These are phyloP conservation scores for Arctostaphylos glauca DNA, from an alignment of 148 eudicot species.

Conservation along the genomic window DNA sequence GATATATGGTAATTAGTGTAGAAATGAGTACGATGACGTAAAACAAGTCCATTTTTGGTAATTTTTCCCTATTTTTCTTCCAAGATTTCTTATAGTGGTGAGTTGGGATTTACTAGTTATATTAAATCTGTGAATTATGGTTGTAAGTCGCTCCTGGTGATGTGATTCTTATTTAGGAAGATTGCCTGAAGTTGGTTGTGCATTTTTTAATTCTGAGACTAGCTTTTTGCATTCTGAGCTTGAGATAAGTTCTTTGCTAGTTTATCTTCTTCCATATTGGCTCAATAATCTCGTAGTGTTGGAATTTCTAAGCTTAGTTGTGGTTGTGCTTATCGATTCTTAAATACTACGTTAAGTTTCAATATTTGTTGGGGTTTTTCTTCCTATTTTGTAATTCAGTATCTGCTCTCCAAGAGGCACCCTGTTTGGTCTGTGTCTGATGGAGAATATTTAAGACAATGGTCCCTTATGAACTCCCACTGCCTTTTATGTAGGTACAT, in stretches of 20 bases:
- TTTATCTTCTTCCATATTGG: slow-evolving; percentile 1
- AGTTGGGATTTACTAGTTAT: not conserved
- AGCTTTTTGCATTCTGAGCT: not conserved
- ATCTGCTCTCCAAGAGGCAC: not conserved
- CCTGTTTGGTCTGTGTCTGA: not conserved
- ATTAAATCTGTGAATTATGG: not conserved
- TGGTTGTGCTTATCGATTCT: not conserved
- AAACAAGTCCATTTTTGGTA: not conserved
- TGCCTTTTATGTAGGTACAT: not conserved
- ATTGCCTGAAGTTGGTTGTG: not conserved
- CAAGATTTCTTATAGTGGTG: not conserved
- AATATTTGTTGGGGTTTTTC: not conserved
- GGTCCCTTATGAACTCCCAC: not conserved
- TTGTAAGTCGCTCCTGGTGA: not conserved
- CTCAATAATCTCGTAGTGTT: not conserved
- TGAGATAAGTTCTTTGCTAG: not conserved
- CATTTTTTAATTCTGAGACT: not conserved
- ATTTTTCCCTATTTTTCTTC: not conserved
- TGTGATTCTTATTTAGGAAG: not conserved
- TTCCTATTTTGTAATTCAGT: not conserved
- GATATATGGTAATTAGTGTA: not conserved
- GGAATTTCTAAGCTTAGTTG: not conserved
- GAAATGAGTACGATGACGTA: not conserved
- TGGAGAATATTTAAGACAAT: not conserved
- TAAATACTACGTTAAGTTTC: not conserved